phyloP scores from a whole-genome alignment of 352 stramenopile species.

The Phytopythium oedochilum region DNA sequence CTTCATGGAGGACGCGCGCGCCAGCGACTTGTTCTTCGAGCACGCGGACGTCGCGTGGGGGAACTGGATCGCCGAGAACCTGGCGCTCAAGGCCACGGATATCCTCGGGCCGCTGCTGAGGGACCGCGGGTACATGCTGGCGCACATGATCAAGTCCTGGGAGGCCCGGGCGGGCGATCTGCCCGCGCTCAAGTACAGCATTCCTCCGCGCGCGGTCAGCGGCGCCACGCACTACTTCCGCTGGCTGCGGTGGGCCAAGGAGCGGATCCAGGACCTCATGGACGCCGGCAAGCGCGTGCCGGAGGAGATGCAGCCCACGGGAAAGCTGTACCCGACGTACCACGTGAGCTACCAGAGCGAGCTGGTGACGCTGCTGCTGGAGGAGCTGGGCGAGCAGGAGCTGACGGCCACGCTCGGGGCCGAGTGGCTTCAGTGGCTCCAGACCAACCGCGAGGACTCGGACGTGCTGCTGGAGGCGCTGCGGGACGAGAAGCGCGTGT shows the following conservation, averaged over 20 bases:
- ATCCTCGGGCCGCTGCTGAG: conserved; percentile 45
- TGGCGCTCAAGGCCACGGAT: conserved; percentile 30
- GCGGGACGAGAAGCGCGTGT: conserved; percentile 23
- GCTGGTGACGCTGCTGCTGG: conserved; percentile 39
- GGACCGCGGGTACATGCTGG: conserved; percentile 56
- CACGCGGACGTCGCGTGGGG: conserved; percentile 47
- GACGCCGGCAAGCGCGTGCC: conserved; percentile 34
- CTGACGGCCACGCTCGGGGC: conserved; percentile 24
- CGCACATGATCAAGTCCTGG: conserved; percentile 65
- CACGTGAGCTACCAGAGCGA: conserved; percentile 49
- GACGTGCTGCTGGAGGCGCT: conserved; percentile 51
- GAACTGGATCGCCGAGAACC: conserved; percentile 42
- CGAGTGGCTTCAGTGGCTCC: conserved; percentile 48
- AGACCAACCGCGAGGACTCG: conserved; percentile 35
- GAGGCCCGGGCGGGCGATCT: conserved; percentile 31
- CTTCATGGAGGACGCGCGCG: conserved; percentile 52
- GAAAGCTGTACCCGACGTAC: conserved; percentile 51
- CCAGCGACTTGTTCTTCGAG: conserved; percentile 46
- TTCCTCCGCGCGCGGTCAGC: conserved; percentile 42
- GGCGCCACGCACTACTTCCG: conserved; percentile 61
- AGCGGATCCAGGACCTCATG: conserved; percentile 46
- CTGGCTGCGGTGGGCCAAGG: conserved; percentile 68
- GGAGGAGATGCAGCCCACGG: conserved; percentile 26
- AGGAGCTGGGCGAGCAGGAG: conserved; percentile 39
- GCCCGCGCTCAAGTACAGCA: conserved; percentile 38